phyloP scores from a whole-genome alignment of 1,139 yeast genomes.

The Meyerozyma guilliermondii region DNA sequence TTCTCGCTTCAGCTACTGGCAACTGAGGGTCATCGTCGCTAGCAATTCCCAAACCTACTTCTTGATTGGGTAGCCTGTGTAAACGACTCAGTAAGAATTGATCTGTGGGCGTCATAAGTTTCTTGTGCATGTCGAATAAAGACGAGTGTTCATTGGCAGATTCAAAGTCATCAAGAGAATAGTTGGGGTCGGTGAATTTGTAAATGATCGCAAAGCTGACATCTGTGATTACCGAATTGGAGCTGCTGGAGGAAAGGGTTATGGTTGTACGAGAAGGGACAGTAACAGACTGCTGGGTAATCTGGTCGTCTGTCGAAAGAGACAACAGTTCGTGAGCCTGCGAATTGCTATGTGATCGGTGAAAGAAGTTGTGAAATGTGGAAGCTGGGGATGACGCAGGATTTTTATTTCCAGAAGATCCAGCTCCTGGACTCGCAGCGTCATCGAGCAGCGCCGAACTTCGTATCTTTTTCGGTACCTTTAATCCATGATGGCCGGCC shows the following conservation, averaged over 20 bases:
- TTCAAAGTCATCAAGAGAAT: conserved; percentile 20
- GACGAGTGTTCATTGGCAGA: conserved; percentile 19
- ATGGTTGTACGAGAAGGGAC: conserved; percentile 20
- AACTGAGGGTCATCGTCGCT: conserved; percentile 8
- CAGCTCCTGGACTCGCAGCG: conserved; percentile 3
- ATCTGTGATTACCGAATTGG: conserved; percentile 37
- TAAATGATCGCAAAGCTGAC: conserved; percentile 28
- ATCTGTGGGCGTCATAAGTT: conserved; percentile 36
- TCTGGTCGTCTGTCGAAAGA: conserved; percentile 10
- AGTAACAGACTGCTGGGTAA: conserved; percentile 10
- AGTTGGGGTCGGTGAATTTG: conserved; percentile 37
- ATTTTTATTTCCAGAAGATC: conserved; percentile 14
- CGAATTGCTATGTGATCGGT: conserved; percentile 20
- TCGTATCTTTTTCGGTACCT: conserved; percentile 23
- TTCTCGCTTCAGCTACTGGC: conserved; percentile 10
- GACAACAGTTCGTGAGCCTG: conserved; percentile 6
- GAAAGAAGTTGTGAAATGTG: conserved; percentile 33
- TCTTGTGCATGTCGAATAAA: conserved; percentile 30
- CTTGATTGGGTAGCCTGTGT: conserved; percentile 14
- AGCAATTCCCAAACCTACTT: conserved; percentile 22
- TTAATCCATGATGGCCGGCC: conserved; percentile 23
- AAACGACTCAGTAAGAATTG: conserved; percentile 28
- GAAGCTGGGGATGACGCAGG: conserved; percentile 32
- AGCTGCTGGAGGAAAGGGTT: conserved; percentile 37
- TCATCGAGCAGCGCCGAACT: conserved; percentile 20